Evolutionary conservation across 768 basidiomycete genomes (phyloP).

Genomic region (Termitomyces sp.): DNA sequence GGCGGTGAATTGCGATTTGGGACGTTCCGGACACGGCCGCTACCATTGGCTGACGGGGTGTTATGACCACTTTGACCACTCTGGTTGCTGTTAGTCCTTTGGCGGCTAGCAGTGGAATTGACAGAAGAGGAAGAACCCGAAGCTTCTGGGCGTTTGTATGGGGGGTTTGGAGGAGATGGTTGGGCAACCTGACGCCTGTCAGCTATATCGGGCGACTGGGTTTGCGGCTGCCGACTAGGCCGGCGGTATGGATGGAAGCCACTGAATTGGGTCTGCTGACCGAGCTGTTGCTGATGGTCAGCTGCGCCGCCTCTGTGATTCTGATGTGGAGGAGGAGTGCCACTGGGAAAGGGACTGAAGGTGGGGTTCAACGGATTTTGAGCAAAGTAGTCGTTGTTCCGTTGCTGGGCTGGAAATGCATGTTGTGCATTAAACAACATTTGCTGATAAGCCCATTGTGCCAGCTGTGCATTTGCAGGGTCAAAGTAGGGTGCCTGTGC

Average conservation of each 20-base stretch:
- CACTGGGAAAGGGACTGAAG: constrained; percentile 67
- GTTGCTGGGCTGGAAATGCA: constrained; percentile 35
- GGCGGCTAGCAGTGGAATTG: constrained; percentile 63
- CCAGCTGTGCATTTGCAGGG: constrained; percentile 70
- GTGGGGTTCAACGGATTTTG: constrained; percentile 43
- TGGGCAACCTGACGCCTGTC: constrained; percentile 47
- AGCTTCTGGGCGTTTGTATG: constrained; percentile 77
- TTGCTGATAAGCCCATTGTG: constrained; percentile 89
- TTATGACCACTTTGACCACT: constrained; percentile 47
- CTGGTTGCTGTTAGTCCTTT: constrained; percentile 70
- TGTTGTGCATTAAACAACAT: constrained; percentile 82
- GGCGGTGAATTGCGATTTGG: constrained; percentile 26
- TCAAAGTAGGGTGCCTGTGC: constrained; percentile 66
- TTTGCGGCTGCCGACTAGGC: constrained; percentile 48
- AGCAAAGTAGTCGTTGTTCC: constrained; percentile 54
- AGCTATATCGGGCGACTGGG: constrained; percentile 27
- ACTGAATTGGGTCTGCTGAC: constrained; percentile 36
- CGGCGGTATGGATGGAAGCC: constrained; percentile 85
- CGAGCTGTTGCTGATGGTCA: constrained; percentile 37
- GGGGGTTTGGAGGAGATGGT: constrained; percentile 56
- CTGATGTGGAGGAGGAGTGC: constrained; percentile 64
- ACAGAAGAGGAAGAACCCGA: constrained; percentile 78
- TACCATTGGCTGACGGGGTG: constrained; percentile 29
- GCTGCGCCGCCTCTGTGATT: constrained; percentile 39
- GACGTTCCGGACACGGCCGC: constrained; percentile 34